phyloP scores from a whole-genome alignment of 495 filamentous ascomycete genomes.

The Neurospora sp. region DNA sequence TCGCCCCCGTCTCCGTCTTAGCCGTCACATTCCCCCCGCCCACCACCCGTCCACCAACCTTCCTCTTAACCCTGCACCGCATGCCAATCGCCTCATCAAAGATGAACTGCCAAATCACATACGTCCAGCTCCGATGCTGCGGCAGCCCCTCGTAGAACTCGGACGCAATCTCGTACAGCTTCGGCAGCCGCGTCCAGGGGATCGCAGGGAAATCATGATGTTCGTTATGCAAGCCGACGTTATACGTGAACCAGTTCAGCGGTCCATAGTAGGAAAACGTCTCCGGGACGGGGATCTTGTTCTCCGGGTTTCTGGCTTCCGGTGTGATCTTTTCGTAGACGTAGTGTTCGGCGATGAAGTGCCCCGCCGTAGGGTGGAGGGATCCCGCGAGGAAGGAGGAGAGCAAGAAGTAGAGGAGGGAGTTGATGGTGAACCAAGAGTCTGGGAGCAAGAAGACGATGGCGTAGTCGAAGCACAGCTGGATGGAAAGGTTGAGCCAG shows the following conservation, averaged over 20 bases:
- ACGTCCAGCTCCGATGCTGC: slow-evolving; percentile 77
- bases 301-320: slow-evolving; percentile 48
- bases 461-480: slow-evolving; percentile 67
- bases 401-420: slow-evolving; percentile 68
- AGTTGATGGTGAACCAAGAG: slow-evolving; percentile 38
- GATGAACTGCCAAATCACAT: slow-evolving; percentile 92
- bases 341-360: slow-evolving; percentile 99
- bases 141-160: slow-evolving; percentile 93
- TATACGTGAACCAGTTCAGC: slow-evolving; percentile 87
- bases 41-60: slow-evolving; percentile 62
- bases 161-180: slow-evolving; percentile 64
- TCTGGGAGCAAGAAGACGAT: slow-evolving; percentile 40
- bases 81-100: slow-evolving; percentile 78
- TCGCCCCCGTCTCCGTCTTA: not conserved
- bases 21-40: slow-evolving; percentile 21
- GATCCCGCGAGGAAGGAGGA: slow-evolving; percentile 89
- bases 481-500: slow-evolving; percentile 62
- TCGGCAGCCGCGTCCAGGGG: slow-evolving; percentile 78
- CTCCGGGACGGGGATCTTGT: slow-evolving; percentile 63
- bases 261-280: slow-evolving; percentile 96
- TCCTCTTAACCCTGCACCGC: slow-evolving; percentile 87
- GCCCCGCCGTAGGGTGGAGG: slow-evolving; percentile 88
- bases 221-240: slow-evolving; percentile 95
- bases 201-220: slow-evolving; percentile 98
- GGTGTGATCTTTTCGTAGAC: slow-evolving; percentile 67